phyloP scores from a whole-genome alignment of 1,139 yeast species.

The Geotrichum bryndzae region DNA sequence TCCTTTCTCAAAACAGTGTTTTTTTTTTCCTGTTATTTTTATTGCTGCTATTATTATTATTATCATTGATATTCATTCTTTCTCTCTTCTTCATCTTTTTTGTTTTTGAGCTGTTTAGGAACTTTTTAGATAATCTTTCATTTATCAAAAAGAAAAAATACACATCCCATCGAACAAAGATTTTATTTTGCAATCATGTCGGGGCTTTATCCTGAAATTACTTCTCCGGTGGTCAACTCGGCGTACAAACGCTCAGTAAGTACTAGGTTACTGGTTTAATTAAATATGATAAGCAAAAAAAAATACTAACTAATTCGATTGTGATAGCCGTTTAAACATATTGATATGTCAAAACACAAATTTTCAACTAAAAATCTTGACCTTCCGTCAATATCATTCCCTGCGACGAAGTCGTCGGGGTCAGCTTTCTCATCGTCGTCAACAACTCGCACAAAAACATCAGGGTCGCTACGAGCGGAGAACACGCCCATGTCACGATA shows the following conservation, averaged over 20 bases:
- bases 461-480: not conserved
- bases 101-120: not conserved
- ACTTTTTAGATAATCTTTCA: not conserved
- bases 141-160: not conserved
- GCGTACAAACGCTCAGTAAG: slow-evolving; percentile 13
- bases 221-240: slow-evolving; percentile 2
- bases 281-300: not conserved
- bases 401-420: not conserved
- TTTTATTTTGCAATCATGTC: not conserved
- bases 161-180: no score
- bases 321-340: slow-evolving; percentile 14
- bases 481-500: not conserved
- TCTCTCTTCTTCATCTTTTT: not conserved
- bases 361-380: slow-evolving; percentile 9
- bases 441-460: not conserved
- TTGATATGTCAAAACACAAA: slow-evolving; percentile 5
- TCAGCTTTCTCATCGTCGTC: not conserved
- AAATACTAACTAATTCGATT: not conserved
- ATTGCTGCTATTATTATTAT: not conserved
- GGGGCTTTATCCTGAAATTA: slow-evolving; percentile 5
- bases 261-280: not conserved
- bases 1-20: not conserved
- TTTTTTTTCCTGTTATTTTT: not conserved
- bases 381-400: slow-evolving; percentile 12
- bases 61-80: not conserved